Base-by-base conservation (phyloP, 306 rosid genomes). In the Cucurbita ficifolia region DNA sequence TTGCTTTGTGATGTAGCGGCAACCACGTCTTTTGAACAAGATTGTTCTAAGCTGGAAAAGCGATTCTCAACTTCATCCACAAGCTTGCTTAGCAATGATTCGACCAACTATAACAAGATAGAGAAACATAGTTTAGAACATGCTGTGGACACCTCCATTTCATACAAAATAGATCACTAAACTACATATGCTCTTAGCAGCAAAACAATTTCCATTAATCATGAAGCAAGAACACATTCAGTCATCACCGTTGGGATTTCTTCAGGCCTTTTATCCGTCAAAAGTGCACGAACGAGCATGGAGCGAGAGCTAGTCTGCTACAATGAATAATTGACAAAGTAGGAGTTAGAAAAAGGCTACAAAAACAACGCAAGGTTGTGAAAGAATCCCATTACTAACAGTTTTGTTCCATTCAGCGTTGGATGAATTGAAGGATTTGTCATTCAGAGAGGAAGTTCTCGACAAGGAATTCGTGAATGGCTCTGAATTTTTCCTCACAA, bases 61-160 rank as follows among this genome's bases (percentile, higher is more conserved):
- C 98, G 90, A 63, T 81, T 85, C 85, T 93, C 97, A 75, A 90
- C 89, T 82, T 93, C 92, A 87, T 90, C 97, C 76, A 85, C 88
- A 16, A 93, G 90, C 86, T 90, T 90, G 75, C 81, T 88, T 72
- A 93, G 75, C 73, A 93, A 88, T 39, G 98, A 93, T 80, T 93
- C 98, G 40, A 93, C 83, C 79, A 93, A 58, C 98, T 93, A 89
- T 79, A 74, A 55, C 22, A 85, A 82, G 46, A 79, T 79, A 84
- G 65, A 82, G 80, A 55, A 77, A 70, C 39, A 81, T 79, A 74
- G 46, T 55, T 62, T 58, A 59, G 56, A 58, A 78, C 58, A 64
- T 79, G 62, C 17, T 4, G 79, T 11, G 56, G 54, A 18, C 33
- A 39, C 35, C 35, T 63, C 21, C 70, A 63, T 7, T 9, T 63